Percentiles rank a stretch among this genome's conserved stretches.
These are phyloP conservation scores for Macrotyloma uniflorum DNA, from an alignment of 306 rosid species.

Conservation along the genomic window DNA sequence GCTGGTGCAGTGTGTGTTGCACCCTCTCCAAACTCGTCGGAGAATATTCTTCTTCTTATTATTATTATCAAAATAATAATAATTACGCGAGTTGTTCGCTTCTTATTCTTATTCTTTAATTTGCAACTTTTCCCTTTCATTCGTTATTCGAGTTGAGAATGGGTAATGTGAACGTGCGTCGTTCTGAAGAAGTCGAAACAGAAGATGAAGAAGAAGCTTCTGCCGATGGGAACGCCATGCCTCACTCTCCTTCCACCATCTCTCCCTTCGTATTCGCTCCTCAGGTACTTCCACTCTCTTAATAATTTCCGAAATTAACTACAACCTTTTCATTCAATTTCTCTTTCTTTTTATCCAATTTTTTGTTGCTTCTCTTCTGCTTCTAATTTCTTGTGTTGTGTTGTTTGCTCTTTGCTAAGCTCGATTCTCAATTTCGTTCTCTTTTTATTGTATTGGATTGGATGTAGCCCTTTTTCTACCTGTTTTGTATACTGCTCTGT, in stretches of 20 bases:
- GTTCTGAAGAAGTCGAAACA: conserved; percentile 50
- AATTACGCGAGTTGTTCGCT: neutral
- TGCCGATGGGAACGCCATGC: conserved; percentile 30
- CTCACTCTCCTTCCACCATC: conserved; percentile 64
- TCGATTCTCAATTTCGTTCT: conserved; percentile 3
- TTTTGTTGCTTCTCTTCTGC: too few relatives aligned
- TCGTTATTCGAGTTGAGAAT: neutral
- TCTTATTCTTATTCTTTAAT: neutral
- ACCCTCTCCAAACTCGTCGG: conserved; percentile 6
- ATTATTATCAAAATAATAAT: neutral
- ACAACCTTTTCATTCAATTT: neutral
- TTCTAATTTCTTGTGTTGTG: neutral
- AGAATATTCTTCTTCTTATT: neutral
- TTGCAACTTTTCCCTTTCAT: neutral
- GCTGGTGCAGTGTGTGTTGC: neutral
- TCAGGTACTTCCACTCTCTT: conserved; percentile 39
- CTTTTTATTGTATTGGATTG: too few relatives aligned
- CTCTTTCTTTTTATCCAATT: too few relatives aligned
- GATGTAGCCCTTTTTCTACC: neutral
- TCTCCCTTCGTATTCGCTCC: conserved; percentile 91
- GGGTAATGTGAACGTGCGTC: conserved; percentile 37
- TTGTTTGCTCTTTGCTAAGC: neutral
- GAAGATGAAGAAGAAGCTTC: conserved; percentile 56
- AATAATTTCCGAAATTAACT: too few relatives aligned
- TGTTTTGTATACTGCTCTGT: neutral